Conservation (phyloP, 2,329 filamentous ascomycete genomes). For the Davidsoniella eucalypti region DNA sequence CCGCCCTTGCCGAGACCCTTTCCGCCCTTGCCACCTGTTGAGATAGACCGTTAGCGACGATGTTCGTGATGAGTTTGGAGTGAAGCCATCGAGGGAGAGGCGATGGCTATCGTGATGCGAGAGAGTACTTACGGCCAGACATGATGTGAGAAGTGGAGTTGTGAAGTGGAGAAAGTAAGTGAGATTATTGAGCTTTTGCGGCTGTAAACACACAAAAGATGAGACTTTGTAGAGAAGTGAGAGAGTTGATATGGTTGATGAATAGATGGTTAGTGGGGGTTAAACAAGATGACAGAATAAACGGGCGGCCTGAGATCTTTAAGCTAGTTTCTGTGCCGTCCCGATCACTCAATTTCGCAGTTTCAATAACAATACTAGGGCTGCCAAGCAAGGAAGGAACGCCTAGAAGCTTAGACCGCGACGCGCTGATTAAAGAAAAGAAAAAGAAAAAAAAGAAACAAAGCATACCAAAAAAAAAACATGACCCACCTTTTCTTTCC, state of each 20-base stretch:
- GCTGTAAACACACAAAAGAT: not conserved
- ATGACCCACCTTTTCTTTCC: not conserved
- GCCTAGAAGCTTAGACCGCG: not conserved
- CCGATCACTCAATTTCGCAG: slow-evolving; percentile 5
- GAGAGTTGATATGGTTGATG: not conserved
- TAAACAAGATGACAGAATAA: not conserved
- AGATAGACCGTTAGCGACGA: not conserved
- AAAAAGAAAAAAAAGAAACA: not conserved
- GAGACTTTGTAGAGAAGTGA: not conserved
- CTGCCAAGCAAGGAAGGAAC: too few relatives aligned
- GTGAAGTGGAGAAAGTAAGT: not conserved
- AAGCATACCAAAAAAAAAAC: not conserved
- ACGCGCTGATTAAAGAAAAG: not conserved
- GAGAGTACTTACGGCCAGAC: slow-evolving; percentile 14
- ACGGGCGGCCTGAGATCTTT: slow-evolving; percentile 5
- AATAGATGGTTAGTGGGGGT: not conserved
- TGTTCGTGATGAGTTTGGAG: not conserved
- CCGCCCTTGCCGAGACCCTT: slow-evolving; percentile 97
- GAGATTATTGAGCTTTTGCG: not conserved
- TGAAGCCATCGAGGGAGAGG: not conserved
- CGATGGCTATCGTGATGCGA: not conserved
- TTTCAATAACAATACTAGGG: not conserved
- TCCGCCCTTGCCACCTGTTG: slow-evolving; percentile 74
- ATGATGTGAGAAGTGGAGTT: slow-evolving; percentile 5
- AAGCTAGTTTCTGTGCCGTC: slow-evolving; percentile 3